These are phyloP conservation scores for Aspergillus biplanus DNA, from an alignment of 495 filamentous ascomycete genomes.

Conservation along the genomic window DNA sequence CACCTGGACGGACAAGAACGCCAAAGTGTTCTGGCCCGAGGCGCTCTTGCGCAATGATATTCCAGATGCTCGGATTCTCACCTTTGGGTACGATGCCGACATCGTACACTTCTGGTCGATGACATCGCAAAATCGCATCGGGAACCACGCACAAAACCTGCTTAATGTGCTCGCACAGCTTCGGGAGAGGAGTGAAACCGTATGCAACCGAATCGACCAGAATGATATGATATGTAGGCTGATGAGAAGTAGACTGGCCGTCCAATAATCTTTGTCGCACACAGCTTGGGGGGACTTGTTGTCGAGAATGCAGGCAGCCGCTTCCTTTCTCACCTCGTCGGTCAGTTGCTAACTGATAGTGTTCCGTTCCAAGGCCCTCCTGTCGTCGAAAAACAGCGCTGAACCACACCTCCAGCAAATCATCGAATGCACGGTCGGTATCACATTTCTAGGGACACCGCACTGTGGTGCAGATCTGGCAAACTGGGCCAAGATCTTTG, in stretches of 20 bases:
- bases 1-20: background rate
- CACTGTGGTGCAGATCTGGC: background rate
- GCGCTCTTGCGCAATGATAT: background rate
- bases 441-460: background rate
- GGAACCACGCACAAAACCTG: background rate
- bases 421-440: background rate
- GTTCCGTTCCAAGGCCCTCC: background rate
- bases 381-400: background rate
- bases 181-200: background rate
- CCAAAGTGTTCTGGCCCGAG: background rate
- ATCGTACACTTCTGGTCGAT: background rate
- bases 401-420: background rate
- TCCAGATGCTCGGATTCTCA: background rate
- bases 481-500: background rate
- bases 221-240: too few relatives aligned
- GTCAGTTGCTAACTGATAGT: too few relatives aligned
- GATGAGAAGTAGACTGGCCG: background rate
- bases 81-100: background rate
- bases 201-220: too few relatives aligned
- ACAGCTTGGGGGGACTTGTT: background rate
- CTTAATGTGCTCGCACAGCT: background rate
- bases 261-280: background rate
- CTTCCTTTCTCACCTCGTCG: too few relatives aligned
- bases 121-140: background rate
- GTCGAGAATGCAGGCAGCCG: background rate